Evolutionary conservation across 2,329 filamentous ascomycete genomes (phyloP).

Genomic region (Xylariomycetidae sp.): DNA sequence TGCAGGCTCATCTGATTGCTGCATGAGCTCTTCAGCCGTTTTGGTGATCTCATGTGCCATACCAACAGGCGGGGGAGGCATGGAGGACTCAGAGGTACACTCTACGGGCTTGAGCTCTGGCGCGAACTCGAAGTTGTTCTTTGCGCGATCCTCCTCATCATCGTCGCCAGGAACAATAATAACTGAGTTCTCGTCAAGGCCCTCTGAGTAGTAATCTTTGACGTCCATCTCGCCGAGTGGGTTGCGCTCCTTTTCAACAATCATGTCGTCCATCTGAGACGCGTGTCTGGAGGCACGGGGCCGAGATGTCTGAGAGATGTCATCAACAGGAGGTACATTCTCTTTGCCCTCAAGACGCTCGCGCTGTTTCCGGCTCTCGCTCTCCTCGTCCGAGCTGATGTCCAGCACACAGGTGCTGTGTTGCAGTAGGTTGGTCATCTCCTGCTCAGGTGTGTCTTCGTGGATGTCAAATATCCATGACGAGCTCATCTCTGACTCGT

Average conservation of each 20-base stretch:
- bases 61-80: background rate
- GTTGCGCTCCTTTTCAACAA: conserved; percentile 59
- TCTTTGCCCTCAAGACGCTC: conserved; percentile 71
- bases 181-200: conserved; percentile 58
- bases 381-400: conserved; percentile 84
- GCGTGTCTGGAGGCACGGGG: conserved; percentile 29
- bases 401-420: conserved; percentile 84
- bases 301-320: conserved; percentile 54
- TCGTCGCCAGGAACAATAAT: conserved; percentile 60
- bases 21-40: conserved; percentile 35
- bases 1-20: conserved; percentile 28
- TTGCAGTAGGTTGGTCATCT: conserved; percentile 88
- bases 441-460: conserved; percentile 84
- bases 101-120: conserved; percentile 23
- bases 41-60: conserved; percentile 15
- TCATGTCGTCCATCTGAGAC: conserved; percentile 45
- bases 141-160: conserved; percentile 32
- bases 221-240: conserved; percentile 65
- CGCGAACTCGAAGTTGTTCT: conserved; percentile 19
- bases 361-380: conserved; percentile 46
- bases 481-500: conserved; percentile 49
- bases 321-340: conserved; percentile 75
- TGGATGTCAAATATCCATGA: conserved; percentile 93
- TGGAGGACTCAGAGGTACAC: conserved; percentile 23
- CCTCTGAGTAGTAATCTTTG: conserved; percentile 63